Evolutionary conservation across 2,329 filamentous ascomycete genomes (phyloP).

Genomic region (Colletotrichum spaethianum): DNA sequence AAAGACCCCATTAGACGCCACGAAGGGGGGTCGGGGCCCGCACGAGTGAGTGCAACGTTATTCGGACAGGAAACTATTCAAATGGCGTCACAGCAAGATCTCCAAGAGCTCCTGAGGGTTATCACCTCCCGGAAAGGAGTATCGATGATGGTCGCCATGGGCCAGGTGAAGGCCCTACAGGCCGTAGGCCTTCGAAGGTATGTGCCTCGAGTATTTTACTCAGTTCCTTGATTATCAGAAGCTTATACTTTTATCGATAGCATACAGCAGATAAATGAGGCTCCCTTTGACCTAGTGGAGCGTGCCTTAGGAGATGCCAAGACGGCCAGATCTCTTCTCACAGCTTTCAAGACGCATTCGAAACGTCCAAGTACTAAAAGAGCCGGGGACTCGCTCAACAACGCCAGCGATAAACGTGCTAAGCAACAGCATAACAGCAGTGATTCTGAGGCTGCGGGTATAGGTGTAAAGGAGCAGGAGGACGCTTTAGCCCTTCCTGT

Average conservation of each 20-base stretch:
- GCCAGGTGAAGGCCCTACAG: slow-evolving; percentile 71
- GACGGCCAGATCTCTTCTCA: slow-evolving; percentile 64
- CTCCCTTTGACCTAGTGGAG: slow-evolving; percentile 60
- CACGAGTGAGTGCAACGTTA: too few relatives aligned
- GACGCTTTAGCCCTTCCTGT: slow-evolving; percentile 73
- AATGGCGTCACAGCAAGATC: slow-evolving; percentile 71
- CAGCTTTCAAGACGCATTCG: slow-evolving; percentile 67
- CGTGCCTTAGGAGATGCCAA: slow-evolving; percentile 63
- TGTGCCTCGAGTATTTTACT: slow-evolving; percentile 36
- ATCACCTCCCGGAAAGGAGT: slow-evolving; percentile 69
- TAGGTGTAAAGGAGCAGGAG: slow-evolving; percentile 69
- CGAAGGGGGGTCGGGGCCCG: neutral
- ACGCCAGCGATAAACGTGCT: slow-evolving; percentile 44
- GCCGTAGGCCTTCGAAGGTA: slow-evolving; percentile 69
- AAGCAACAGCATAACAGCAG: slow-evolving; percentile 20
- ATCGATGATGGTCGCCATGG: slow-evolving; percentile 72
- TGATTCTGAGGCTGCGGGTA: slow-evolving; percentile 39
- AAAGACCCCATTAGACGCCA: neutral
- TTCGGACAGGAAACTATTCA: neutral
- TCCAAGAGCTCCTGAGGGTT: slow-evolving; percentile 73
- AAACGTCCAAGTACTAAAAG: slow-evolving; percentile 49
- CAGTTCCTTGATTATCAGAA: neutral
- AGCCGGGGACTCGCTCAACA: neutral
- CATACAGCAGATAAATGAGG: slow-evolving; percentile 69
- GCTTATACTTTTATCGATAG: slow-evolving; percentile 50